Conservation (phyloP, 2,329 filamentous ascomycete genomes). For the Aspergillus ibericus region DNA sequence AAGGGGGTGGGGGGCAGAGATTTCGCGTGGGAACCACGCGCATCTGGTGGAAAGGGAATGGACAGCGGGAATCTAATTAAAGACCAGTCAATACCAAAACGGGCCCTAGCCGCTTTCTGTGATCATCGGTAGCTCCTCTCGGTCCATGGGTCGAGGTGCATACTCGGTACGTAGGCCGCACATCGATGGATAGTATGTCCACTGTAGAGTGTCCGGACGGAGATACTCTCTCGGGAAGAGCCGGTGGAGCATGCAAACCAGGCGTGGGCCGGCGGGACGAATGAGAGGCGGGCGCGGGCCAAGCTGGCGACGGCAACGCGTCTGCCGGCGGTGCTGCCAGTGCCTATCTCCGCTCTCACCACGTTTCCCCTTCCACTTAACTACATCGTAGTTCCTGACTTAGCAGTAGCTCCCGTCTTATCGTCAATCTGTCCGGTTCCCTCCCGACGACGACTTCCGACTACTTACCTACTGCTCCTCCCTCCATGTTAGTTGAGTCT, state of each 20-base stretch:
- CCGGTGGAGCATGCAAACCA: background rate
- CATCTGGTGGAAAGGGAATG: background rate
- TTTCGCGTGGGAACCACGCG: background rate
- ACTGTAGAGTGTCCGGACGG: background rate
- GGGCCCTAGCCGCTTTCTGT: background rate
- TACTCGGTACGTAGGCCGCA: too few species aligned
- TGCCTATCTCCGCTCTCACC: background rate
- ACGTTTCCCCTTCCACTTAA: background rate
- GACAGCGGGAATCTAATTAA: background rate
- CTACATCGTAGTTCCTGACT: too few species aligned
- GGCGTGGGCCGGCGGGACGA: background rate
- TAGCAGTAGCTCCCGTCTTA: background rate
- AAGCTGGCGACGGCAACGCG: conserved; percentile 23
- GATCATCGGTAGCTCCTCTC: background rate
- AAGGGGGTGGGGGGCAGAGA: background rate
- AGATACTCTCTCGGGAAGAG: background rate
- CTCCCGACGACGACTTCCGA: too few species aligned
- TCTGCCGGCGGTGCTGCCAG: background rate
- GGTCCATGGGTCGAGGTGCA: background rate
- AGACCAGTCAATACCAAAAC: too few species aligned
- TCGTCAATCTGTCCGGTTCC: conserved; percentile 1
- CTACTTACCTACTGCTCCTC: background rate
- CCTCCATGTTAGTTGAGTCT: conserved; percentile 11
- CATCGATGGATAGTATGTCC: too few species aligned
- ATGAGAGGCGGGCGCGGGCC: conserved; percentile 17